phyloP scores from a whole-genome alignment of 257 asterid species.

The Euphrasia confusa region DNA sequence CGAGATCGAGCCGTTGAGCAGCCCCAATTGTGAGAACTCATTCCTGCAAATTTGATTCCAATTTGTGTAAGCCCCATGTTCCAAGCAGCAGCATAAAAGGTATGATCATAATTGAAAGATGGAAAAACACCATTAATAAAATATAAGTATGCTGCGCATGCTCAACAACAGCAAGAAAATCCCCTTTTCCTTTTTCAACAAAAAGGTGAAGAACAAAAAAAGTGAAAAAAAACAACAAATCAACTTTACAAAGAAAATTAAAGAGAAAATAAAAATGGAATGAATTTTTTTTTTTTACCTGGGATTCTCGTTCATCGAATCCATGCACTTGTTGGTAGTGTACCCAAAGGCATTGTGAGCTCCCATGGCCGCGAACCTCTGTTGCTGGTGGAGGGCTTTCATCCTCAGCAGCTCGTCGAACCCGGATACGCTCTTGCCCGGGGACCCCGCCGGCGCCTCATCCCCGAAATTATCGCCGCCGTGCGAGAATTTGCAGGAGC shows the following conservation, averaged over 20 bases:
- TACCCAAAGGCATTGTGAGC: conserved; percentile 49
- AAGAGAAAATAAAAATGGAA: no score
- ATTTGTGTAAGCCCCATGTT: conserved; percentile 8
- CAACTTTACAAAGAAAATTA: background rate
- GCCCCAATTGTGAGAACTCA: conserved; percentile 49
- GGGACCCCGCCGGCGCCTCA: conserved; percentile 48
- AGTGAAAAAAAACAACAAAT: conserved; percentile 12
- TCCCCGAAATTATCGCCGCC: conserved; percentile 29
- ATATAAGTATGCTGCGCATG: conserved; percentile 12
- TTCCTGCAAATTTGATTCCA: conserved; percentile 37
- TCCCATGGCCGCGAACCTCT: conserved; percentile 65
- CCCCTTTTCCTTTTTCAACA: background rate
- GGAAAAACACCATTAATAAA: background rate
- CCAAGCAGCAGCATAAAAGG: no score
- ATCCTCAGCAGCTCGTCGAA: conserved; percentile 73
- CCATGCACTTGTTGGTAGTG: conserved; percentile 46
- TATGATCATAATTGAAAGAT: background rate
- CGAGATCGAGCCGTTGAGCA: conserved; percentile 29
- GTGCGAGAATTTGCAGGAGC: conserved; percentile 70
- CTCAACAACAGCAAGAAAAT: conserved; percentile 5
- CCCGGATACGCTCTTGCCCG: conserved; percentile 41
- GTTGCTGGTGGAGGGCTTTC: conserved; percentile 89
- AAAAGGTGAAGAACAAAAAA: conserved; percentile 15
- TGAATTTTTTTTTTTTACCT: conserved; percentile 35
- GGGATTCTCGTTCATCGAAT: conserved; percentile 54